Evolutionary conservation across 257 asterid genomes (phyloP).

Genomic region (Nicotiana sylvestris): DNA sequence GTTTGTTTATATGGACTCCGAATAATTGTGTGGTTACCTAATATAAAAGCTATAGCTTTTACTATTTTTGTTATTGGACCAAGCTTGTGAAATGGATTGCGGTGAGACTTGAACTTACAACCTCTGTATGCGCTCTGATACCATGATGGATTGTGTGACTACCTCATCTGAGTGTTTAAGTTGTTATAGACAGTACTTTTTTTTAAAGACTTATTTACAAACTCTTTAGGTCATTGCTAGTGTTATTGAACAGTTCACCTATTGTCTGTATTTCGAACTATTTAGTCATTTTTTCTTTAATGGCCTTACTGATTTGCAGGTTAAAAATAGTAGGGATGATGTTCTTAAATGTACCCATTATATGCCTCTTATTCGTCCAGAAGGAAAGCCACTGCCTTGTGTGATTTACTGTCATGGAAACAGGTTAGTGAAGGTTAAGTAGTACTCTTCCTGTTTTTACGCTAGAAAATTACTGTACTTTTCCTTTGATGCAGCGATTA

Average conservation of each 20-base stretch:
- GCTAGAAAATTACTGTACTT: not conserved
- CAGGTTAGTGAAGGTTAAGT: slow-evolving; percentile 47
- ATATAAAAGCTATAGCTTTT: not conserved
- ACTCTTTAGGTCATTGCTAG: not conserved
- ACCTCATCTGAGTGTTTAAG: not conserved
- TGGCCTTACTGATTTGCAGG: slow-evolving; percentile 45
- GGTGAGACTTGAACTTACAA: not conserved
- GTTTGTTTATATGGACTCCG: not conserved
- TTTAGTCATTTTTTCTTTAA: slow-evolving; percentile 9
- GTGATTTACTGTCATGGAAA: slow-evolving; percentile 95
- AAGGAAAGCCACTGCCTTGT: slow-evolving; percentile 72
- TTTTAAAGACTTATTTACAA: not conserved
- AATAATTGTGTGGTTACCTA: not conserved
- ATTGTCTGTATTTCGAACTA: not conserved
- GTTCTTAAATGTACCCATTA: slow-evolving; percentile 91
- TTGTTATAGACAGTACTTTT: not conserved
- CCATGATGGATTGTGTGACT: not conserved
- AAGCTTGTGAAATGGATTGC: not conserved
- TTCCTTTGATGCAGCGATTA: not conserved
- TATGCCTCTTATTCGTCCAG: slow-evolving; percentile 63
- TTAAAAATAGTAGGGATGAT: slow-evolving; percentile 69
- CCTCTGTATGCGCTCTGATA: not conserved
- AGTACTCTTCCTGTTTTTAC: not conserved
- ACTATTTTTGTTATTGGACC: not conserved
- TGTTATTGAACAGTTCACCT: not conserved